Evolutionary conservation across 352 stramenopile genomes (phyloP).

Genomic region (Phytophthora rubi): DNA sequence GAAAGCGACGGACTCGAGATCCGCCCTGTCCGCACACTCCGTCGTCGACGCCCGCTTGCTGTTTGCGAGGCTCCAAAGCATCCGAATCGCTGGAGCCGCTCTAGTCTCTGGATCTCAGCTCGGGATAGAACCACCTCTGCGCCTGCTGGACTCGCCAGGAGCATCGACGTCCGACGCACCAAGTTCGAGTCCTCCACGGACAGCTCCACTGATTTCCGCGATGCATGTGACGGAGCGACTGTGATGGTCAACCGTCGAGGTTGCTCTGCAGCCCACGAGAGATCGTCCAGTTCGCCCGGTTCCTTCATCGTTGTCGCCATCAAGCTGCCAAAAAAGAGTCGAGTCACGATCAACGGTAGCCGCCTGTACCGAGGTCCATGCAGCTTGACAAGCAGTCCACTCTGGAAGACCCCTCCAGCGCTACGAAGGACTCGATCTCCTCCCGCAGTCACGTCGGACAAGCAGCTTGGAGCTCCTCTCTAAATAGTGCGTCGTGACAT

Average conservation of each 20-base stretch:
- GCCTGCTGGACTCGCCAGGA: slow-evolving; percentile 52
- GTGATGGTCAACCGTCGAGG: slow-evolving; percentile 35
- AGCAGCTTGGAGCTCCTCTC: slow-evolving; percentile 2
- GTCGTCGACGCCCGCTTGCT: slow-evolving; percentile 9
- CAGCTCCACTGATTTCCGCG: slow-evolving; percentile 39
- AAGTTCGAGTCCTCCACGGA: slow-evolving; percentile 50
- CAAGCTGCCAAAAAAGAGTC: background rate
- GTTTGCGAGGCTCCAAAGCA: slow-evolving; percentile 18
- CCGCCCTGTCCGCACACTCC: slow-evolving; percentile 10
- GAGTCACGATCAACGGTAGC: background rate
- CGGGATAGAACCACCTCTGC: slow-evolving; percentile 50
- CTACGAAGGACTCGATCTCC: background rate
- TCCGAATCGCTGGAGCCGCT: slow-evolving; percentile 51
- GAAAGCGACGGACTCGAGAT: slow-evolving; percentile 21
- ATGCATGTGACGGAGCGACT: slow-evolving; percentile 18
- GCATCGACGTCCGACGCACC: slow-evolving; percentile 56
- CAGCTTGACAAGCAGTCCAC: slow-evolving; percentile 21
- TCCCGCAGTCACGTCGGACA: background rate
- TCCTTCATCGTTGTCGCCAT: slow-evolving; percentile 16
- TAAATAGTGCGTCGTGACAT: slow-evolving; percentile 29
- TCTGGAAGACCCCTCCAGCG: background rate
- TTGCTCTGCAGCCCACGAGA: slow-evolving; percentile 22
- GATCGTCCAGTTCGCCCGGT: slow-evolving; percentile 2
- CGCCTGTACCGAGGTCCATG: slow-evolving; percentile 22
- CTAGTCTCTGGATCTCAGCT: slow-evolving; percentile 43